Conservation (phyloP, 2,329 filamentous ascomycete species). For the Lachnellula cervina region DNA sequence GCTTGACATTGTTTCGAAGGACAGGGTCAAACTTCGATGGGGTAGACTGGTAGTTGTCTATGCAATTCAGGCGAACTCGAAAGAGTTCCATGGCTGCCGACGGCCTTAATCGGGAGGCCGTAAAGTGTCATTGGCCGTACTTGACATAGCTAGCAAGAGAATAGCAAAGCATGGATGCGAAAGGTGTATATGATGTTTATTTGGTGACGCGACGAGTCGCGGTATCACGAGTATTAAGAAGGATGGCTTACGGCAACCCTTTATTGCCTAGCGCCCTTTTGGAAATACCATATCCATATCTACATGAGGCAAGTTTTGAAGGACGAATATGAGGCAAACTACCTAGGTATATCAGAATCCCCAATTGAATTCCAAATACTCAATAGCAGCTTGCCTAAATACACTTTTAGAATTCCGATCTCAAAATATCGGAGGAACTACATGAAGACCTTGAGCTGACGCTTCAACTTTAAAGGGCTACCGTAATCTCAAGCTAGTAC, state of each 20-base stretch:
- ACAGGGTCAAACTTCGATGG: constrained; percentile 78
- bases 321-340: neutral
- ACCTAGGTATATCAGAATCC: neutral
- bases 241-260: neutral
- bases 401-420: no score
- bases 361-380: neutral
- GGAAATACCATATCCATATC: neutral
- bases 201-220: constrained; percentile 8
- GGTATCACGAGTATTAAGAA: constrained; percentile 6
- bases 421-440: no score
- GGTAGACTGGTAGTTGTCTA: constrained; percentile 85
- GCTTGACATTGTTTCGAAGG: constrained; percentile 60
- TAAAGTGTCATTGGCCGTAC: neutral
- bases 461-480: neutral
- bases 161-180: neutral
- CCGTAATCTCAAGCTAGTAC: neutral
- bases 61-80: constrained; percentile 86
- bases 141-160: constrained; percentile 4
- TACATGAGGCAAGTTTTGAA: neutral
- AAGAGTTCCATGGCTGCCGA: constrained; percentile 62
- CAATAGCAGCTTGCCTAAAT: neutral
- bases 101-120: constrained; percentile 7
- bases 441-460: no score
- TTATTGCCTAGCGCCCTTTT: neutral
- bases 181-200: constrained; percentile 4